Percentiles rank a stretch among this genome's conserved stretches.
Evolutionary conservation across 805 yeast genomes (phyloP).

Genomic region (Cyberlindnera maritima): DNA sequence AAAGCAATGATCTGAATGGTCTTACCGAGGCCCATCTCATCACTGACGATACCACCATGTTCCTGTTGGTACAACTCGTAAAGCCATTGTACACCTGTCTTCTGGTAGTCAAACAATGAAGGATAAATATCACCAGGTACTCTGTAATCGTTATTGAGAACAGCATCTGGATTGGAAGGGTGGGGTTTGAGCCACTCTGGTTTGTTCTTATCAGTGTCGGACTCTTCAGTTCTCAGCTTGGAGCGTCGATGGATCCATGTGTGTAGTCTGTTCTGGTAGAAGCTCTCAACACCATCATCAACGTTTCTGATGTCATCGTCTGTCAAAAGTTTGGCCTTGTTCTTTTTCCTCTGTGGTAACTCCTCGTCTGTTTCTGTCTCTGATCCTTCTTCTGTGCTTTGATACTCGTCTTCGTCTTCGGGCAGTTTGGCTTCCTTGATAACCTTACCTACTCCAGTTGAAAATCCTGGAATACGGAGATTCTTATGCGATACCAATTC

Average conservation of each 20-base stretch:
- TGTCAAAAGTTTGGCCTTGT: conserved; percentile 17
- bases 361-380: conserved; percentile 24
- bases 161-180: conserved; percentile 74
- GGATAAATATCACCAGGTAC: conserved; percentile 92
- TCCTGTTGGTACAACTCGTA: conserved; percentile 89
- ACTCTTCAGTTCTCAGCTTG: conserved; percentile 33
- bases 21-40: conserved; percentile 98
- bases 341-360: conserved; percentile 11
- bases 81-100: conserved; percentile 96
- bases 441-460: conserved; percentile 9
- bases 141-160: conserved; percentile 62
- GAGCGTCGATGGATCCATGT: conserved; percentile 60
- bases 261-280: conserved; percentile 57
- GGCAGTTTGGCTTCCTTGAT: conserved; percentile 20
- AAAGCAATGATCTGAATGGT: conserved; percentile 92
- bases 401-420: conserved; percentile 10
- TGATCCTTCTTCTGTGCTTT: conserved; percentile 3
- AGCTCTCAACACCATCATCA: conserved; percentile 81
- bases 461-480: conserved; percentile 25
- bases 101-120: conserved; percentile 86
- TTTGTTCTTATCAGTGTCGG: conserved; percentile 8
- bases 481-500: conserved; percentile 21
- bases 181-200: conserved; percentile 77
- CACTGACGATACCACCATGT: conserved; percentile 95
- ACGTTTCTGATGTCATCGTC: conserved; percentile 40